These are phyloP conservation scores for Bolboschoenus planiculmis DNA, from an alignment of 176 grass and related monocot genomes.

Conservation along the genomic window DNA sequence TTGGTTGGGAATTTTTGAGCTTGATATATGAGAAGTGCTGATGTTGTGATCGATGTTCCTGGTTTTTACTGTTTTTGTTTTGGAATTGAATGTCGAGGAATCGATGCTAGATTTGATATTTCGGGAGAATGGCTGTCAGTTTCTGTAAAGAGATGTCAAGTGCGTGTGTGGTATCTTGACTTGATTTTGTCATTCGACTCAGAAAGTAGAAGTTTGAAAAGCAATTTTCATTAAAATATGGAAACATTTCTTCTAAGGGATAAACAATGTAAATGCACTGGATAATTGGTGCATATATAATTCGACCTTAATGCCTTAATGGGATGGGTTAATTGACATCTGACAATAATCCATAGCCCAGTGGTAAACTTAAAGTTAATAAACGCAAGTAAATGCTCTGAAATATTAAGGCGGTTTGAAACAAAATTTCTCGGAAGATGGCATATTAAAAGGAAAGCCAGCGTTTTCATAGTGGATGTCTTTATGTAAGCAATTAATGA, in stretches of 20 bases:
- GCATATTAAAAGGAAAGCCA: neutral
- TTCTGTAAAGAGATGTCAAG: neutral
- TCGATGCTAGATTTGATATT: slow-evolving; percentile 10
- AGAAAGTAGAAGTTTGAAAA: neutral
- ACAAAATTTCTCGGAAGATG: neutral
- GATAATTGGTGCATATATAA: neutral
- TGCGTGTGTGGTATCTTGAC: neutral
- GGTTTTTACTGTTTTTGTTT: neutral
- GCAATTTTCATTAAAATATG: neutral
- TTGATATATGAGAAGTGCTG: neutral
- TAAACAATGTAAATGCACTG: neutral
- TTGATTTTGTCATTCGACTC: neutral
- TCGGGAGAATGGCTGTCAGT: neutral
- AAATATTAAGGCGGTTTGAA: no score
- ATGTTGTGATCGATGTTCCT: neutral
- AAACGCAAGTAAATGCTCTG: neutral
- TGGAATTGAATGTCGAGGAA: slow-evolving; percentile 3
- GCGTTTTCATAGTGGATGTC: neutral
- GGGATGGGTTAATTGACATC: neutral
- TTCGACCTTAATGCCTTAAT: no score
- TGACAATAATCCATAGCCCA: neutral
- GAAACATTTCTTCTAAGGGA: no score
- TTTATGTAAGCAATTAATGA: neutral
- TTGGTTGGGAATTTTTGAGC: neutral
- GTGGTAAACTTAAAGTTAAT: neutral